Base-by-base conservation (phyloP, 768 basidiomycete genomes). In the Strobilomyces confusus region DNA sequence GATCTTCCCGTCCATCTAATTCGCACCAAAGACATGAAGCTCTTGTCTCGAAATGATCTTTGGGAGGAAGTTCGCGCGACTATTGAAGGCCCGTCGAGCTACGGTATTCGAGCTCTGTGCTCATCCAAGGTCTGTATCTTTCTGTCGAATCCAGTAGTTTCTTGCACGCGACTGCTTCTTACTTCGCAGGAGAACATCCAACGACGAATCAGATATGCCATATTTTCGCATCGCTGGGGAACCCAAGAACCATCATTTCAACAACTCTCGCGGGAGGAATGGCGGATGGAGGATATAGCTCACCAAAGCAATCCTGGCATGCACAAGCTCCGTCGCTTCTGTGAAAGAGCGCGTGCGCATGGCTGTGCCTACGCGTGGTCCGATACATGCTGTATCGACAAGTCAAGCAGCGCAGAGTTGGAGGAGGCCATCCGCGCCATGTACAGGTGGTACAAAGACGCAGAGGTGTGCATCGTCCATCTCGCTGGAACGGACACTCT, bases 1-100 rank as follows among this genome's bases (percentile, higher is more conserved):
- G 44, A 59, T 13, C 57, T 59, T 22, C 57, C 58, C 19, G n/a
- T 46, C 30, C 58, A 59, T 33, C 58, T 58, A 29, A 59, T 58
- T 22, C 41, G 52, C 5, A 22, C 45, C 36, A 19, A 23, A 6
- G 58, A 59, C 48, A 38, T 59, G 48, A 59, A 46, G 20, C 26
- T 58, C 19, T 12, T 54, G 11, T 58, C 58, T 32, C 44, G 58
- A 32, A n/a, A 2, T 4, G 51, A 58, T 15, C 52, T 59, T 30
- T 59, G 58, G 57, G 58, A 58, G 29, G 52, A 46, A 7, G 34
- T 47, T 36, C 47, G 36, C 25, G 12, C 32, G 15, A 9, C 3
- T 15, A 42, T 54, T 19, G 37, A 58, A 44, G 22, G 12, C 25
- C 17, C 48, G 32, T 38, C 51, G 4, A 46, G 9, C 8, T 1